phyloP scores from a whole-genome alignment of 495 filamentous ascomycete species.

The Cenococcum geophilum region DNA sequence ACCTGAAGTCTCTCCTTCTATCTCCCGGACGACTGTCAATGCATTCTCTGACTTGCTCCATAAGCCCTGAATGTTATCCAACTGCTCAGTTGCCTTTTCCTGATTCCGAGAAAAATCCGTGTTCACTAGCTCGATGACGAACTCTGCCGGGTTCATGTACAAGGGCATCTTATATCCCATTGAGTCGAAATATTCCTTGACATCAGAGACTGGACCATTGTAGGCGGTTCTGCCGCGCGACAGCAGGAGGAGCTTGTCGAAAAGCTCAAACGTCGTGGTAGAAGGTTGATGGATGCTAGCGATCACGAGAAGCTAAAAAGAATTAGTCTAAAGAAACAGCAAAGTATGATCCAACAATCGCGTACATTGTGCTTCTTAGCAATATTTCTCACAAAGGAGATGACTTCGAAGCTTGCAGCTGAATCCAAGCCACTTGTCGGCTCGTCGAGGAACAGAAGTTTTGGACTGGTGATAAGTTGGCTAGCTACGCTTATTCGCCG shows the following conservation, averaged over 20 bases:
- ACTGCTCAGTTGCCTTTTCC: constrained; percentile 37
- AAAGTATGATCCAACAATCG: not conserved
- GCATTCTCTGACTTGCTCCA: constrained; percentile 40
- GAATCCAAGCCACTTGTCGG: constrained; percentile 77
- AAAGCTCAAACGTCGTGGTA: constrained; percentile 66
- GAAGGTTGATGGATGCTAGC: constrained; percentile 80
- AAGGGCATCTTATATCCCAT: constrained; percentile 55
- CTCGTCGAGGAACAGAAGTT: constrained; percentile 76
- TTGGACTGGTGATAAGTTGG: constrained; percentile 71
- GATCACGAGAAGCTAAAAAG: constrained; percentile 57
- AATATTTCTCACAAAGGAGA: constrained; percentile 56
- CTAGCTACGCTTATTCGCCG: constrained; percentile 68
- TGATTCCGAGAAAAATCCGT: constrained; percentile 58
- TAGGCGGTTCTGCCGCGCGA: constrained; percentile 64
- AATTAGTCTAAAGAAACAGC: constrained; percentile 9
- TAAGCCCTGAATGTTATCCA: constrained; percentile 41
- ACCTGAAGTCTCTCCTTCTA: not conserved
- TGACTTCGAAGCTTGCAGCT: constrained; percentile 60
- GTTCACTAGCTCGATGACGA: constrained; percentile 67
- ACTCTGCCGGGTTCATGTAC: constrained; percentile 73
- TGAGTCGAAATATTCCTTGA: constrained; percentile 53
- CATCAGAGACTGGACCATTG: constrained; percentile 51
- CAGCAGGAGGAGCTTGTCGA: constrained; percentile 70
- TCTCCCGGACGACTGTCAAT: constrained; percentile 6
- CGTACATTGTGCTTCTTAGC: constrained; percentile 60